Evolutionary conservation across 352 stramenopile species (phyloP), one percentile per base, ranked within the genome.

Genomic region (Globisporangium cylindrosporum): DNA sequence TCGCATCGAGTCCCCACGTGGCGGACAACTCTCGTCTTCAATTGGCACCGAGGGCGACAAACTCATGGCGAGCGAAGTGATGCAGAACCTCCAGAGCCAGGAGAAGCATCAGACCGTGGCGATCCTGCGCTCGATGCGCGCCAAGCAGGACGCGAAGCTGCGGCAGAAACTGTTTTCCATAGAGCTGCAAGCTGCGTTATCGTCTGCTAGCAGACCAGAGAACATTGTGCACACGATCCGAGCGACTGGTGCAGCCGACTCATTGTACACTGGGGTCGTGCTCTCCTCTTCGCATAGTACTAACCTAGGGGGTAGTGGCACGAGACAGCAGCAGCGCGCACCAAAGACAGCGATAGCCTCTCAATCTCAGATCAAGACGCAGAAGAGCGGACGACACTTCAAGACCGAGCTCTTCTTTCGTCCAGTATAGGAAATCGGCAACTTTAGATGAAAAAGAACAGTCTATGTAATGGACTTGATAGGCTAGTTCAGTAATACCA

Each of bases 361-460:
- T 55, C 46, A 59, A 6, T 69, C 69, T 27, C 69, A 56, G 24
- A 64, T 74, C 24, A 56, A 74, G 20, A 78, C 73, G 36, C 73
- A 67, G 36, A 79, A 74, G 32, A 71, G 73, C 8, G 70, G 57
- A 0, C 70, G 75, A 0, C 73, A 78, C 24, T 76, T 77, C 29
- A 78, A 79, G 58, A 79, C 75, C 15, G 70, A 78, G 22, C 65
- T 78, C 14, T 68, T 74, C 65, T 79, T 79, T n/a, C 73, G 71
- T 49, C 38, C 68, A 4, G 60, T 77, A 7, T 59, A 68, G 34
- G 18, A 60, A 41, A 54, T 6, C 27, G 27, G 27, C 27, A 32
- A 32, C 27, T 32, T 32, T 32, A 32, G 27, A 32, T 3, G 27
- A 32, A 32, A 32, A 32, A 32, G 27, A 4, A 32, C 27, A 32